Percentiles rank a stretch among this genome's conserved stretches.
Evolutionary conservation across 129 eudicot genomes (phyloP).

Genomic region (Chrysanthemum makinoi): DNA sequence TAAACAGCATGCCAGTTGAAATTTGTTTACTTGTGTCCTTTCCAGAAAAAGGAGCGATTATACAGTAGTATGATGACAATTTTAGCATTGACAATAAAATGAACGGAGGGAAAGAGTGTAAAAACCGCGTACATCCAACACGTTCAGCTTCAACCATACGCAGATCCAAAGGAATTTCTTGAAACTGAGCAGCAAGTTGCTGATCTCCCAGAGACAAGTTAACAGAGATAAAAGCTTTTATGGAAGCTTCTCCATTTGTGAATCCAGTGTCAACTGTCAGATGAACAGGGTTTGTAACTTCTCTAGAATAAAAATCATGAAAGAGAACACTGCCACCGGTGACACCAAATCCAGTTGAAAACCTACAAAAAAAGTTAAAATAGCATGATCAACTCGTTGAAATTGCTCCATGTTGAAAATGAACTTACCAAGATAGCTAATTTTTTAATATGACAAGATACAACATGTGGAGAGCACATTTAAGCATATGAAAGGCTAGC

Average conservation of each 20-base stretch:
- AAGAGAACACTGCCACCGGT: constrained; percentile 81
- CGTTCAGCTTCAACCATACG: constrained; percentile 95
- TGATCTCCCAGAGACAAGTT: constrained; percentile 84
- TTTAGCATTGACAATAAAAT: not conserved
- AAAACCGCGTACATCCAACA: constrained; percentile 69
- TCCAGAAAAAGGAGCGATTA: not conserved
- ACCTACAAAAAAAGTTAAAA: constrained; percentile 42
- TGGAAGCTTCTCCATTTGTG: constrained; percentile 62
- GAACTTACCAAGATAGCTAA: not conserved
- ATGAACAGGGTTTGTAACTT: constrained; percentile 74
- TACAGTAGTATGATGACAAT: no score
- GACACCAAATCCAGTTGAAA: constrained; percentile 94
- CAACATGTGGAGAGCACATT: not conserved
- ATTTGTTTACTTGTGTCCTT: not conserved
- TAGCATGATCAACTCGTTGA: not conserved
- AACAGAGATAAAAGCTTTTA: constrained; percentile 73
- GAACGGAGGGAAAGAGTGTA: not conserved
- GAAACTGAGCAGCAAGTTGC: constrained; percentile 90
- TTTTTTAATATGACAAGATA: not conserved
- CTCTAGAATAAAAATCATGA: constrained; percentile 83
- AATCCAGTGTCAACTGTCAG: constrained; percentile 84
- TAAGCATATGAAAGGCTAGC: not conserved
- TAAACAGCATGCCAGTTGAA: not conserved
- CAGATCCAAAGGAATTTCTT: constrained; percentile 78
- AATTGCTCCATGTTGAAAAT: not conserved